Evolutionary conservation across 2,329 filamentous ascomycete genomes (phyloP).

Genomic region (Sporothrix phasma): DNA sequence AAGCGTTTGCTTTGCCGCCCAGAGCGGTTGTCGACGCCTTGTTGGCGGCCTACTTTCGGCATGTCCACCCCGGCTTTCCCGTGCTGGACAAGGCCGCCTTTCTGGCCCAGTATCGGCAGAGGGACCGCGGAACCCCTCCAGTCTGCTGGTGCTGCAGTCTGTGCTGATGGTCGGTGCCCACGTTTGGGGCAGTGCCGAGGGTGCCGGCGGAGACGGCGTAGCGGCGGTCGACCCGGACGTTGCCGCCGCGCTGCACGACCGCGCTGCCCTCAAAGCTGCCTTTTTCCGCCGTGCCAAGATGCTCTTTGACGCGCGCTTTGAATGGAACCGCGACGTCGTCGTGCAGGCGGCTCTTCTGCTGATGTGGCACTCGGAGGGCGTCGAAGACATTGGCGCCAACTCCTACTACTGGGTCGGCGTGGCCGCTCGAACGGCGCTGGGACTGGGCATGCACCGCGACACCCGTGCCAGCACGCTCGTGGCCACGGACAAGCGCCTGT

Average conservation of each 20-base stretch:
- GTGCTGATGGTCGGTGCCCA: constrained; percentile 12
- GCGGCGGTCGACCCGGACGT: too few species aligned
- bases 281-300: constrained; percentile 10
- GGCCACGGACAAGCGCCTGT: constrained; percentile 2
- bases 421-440: constrained; percentile 8
- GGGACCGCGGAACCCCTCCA: constrained; percentile 4
- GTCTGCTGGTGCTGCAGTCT: constrained; percentile 10
- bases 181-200: constrained; percentile 8
- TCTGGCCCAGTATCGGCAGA: constrained; percentile 9
- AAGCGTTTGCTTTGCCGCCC: constrained; percentile 41
- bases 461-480: constrained; percentile 14
- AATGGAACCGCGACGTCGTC: constrained; percentile 10
- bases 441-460: constrained; percentile 12
- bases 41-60: constrained; percentile 24
- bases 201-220: too few species aligned
- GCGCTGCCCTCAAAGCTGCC: constrained; percentile 11
- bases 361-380: constrained; percentile 14
- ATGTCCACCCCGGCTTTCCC: constrained; percentile 15
- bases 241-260: too few species aligned
- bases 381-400: constrained; percentile 11
- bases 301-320: constrained; percentile 15
- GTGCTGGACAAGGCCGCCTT: constrained; percentile 15
- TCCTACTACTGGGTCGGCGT: constrained; percentile 13
- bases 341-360: constrained; percentile 12
- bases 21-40: constrained; percentile 38